Percentiles rank a stretch among this genome's conserved stretches.
These are phyloP conservation scores for Globisporangium sylvaticum DNA, from an alignment of 352 stramenopile genomes.

Conservation along the genomic window DNA sequence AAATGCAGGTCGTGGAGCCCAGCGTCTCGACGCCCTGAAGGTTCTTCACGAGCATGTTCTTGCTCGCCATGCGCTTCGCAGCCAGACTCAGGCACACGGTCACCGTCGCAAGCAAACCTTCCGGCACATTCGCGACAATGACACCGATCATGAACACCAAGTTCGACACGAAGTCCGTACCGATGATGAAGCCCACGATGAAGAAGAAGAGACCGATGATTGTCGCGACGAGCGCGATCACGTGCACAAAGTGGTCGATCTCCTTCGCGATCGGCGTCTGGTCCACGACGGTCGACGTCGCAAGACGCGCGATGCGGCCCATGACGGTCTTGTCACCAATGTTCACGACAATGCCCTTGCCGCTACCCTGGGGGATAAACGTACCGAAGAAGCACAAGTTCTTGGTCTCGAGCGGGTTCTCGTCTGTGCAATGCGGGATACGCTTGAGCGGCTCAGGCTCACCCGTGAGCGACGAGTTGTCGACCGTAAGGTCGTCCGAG, in stretches of 20 bases:
- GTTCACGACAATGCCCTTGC: slow-evolving; percentile 64
- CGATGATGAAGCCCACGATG: slow-evolving; percentile 50
- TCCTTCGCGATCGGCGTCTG: slow-evolving; percentile 58
- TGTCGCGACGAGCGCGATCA: slow-evolving; percentile 56
- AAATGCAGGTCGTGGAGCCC: slow-evolving; percentile 91
- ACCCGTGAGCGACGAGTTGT: slow-evolving; percentile 85
- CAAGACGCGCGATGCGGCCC: slow-evolving; percentile 67
- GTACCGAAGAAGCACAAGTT: slow-evolving; percentile 82
- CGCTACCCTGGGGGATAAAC: slow-evolving; percentile 68
- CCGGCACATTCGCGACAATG: slow-evolving; percentile 93
- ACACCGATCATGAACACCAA: slow-evolving; percentile 96
- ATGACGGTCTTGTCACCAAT: slow-evolving; percentile 82
- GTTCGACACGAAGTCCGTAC: slow-evolving; percentile 46
- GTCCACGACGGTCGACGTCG: slow-evolving; percentile 43
- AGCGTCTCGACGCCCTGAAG: slow-evolving; percentile 91
- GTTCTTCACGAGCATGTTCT: slow-evolving; percentile 94
- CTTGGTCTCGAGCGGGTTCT: slow-evolving; percentile 79
- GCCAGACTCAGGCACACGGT: slow-evolving; percentile 91
- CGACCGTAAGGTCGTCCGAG: slow-evolving; percentile 90
- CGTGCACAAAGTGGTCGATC: slow-evolving; percentile 70
- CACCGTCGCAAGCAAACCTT: slow-evolving; percentile 89
- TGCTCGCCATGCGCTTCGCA: slow-evolving; percentile 85
- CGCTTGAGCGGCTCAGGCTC: slow-evolving; percentile 87
- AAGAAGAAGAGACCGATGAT: slow-evolving; percentile 62
- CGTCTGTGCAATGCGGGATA: slow-evolving; percentile 64